These are phyloP conservation scores for Trichoderma sp. DNA, from an alignment of 2,329 filamentous ascomycete genomes.

Conservation along the genomic window DNA sequence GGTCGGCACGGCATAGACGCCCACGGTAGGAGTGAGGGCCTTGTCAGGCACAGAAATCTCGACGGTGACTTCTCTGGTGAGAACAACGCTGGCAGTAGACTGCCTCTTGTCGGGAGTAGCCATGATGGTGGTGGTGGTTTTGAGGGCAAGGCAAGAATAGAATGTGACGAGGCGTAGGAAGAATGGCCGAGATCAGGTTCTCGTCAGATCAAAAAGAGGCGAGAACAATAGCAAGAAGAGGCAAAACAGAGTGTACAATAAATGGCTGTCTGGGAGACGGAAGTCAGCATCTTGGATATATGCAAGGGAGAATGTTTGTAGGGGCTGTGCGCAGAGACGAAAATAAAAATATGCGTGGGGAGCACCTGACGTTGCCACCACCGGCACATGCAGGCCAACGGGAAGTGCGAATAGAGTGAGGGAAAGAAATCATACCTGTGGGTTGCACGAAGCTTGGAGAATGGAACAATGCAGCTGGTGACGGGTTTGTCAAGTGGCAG, in stretches of 20 bases:
- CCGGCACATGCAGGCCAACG: not conserved
- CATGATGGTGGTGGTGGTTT: not conserved
- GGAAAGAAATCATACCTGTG: not conserved
- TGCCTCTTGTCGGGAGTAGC: constrained; percentile 5
- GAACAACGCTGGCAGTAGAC: constrained; percentile 10
- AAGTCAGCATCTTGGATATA: not conserved
- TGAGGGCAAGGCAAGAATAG: not conserved
- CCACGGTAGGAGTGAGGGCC: constrained; percentile 31
- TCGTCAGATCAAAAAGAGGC: not conserved
- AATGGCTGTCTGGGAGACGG: not conserved
- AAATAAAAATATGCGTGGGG: not conserved
- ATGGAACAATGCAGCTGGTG: not conserved
- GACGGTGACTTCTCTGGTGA: constrained; percentile 10
- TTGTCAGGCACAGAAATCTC: constrained; percentile 21
- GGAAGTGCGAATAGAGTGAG: not conserved
- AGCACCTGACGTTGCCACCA: not conserved
- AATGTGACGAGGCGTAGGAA: not conserved
- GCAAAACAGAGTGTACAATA: not conserved
- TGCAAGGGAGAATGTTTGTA: not conserved
- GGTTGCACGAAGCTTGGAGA: not conserved
- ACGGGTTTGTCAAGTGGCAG: not conserved
- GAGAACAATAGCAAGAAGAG: not conserved
- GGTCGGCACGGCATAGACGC: constrained; percentile 26
- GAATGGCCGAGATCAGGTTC: not conserved
- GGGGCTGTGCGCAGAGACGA: not conserved